phyloP scores from a whole-genome alignment of 257 asterid species.

The Fraxinus excelsior region DNA sequence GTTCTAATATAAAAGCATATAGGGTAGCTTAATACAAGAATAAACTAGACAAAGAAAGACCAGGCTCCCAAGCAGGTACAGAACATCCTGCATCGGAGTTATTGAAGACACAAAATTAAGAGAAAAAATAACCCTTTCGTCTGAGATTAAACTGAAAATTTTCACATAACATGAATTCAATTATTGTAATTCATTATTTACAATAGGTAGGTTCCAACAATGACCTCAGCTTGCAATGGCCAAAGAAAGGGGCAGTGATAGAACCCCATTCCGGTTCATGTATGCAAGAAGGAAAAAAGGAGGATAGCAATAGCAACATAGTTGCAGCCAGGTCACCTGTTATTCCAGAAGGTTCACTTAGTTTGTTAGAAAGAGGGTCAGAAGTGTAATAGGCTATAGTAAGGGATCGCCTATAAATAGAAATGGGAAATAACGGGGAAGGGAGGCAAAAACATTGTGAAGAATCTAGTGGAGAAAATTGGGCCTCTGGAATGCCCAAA shows the following conservation, averaged over 20 bases:
- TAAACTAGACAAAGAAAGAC: not conserved
- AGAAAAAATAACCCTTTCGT: not conserved
- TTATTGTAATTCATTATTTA: not conserved
- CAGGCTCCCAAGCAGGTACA: constrained; percentile 3
- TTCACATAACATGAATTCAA: not conserved
- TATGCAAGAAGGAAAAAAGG: too few species aligned
- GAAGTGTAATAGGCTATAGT: too few species aligned
- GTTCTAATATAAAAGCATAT: not conserved
- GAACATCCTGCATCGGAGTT: not conserved
- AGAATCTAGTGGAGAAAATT: too few species aligned
- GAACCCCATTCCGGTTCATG: too few species aligned
- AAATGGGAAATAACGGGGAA: too few species aligned
- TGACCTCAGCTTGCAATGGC: not conserved
- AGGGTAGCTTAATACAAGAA: not conserved
- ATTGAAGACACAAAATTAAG: not conserved
- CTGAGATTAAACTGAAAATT: not conserved
- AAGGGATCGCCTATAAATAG: too few species aligned
- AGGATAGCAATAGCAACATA: too few species aligned
- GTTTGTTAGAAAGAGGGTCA: too few species aligned
- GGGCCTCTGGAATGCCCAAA: too few species aligned
- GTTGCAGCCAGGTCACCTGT: too few species aligned
- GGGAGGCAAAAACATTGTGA: too few species aligned
- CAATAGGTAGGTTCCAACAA: not conserved
- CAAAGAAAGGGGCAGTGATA: not conserved
- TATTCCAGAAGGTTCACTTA: too few species aligned